These are phyloP conservation scores for Glycine latifolia DNA, from an alignment of 306 rosid species.

Conservation along the genomic window DNA sequence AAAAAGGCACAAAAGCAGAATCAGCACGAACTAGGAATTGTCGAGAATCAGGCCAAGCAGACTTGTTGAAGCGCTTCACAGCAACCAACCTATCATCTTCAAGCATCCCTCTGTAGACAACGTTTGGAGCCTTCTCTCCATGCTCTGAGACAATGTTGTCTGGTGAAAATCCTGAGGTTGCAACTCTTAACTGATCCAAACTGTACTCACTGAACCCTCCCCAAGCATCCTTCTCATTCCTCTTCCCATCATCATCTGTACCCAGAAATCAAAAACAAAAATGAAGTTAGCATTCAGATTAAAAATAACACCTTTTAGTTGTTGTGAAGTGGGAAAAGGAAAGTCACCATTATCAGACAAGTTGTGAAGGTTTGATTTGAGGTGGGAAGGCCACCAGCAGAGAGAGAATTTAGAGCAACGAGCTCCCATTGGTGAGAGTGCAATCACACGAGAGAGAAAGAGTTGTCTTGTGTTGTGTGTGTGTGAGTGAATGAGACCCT, in stretches of 20 bases:
- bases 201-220: conserved; percentile 79
- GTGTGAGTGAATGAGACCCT: background rate
- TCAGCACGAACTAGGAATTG: conserved; percentile 78
- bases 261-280: conserved; percentile 38
- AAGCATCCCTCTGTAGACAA: conserved; percentile 83
- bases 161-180: conserved; percentile 86
- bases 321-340: conserved; percentile 1
- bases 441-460: conserved; percentile 33
- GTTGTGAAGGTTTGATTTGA: conserved; percentile 75
- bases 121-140: conserved; percentile 99
- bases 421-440: conserved; percentile 82
- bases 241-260: conserved; percentile 65
- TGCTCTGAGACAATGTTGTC: conserved; percentile 97
- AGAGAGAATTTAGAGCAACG: conserved; percentile 87
- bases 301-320: background rate
- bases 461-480: background rate
- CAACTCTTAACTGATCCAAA: conserved; percentile 77
- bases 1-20: conserved; percentile 38
- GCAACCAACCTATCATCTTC: conserved; percentile 79
- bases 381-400: conserved; percentile 86
- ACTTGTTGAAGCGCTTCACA: conserved; percentile 90
- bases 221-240: conserved; percentile 59
- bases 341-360: conserved; percentile 65
- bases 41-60: conserved; percentile 99
- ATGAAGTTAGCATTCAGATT: conserved; percentile 30